Evolutionary conservation across 805 yeast species (phyloP), one percentile per base, ranked within the genome.

Genomic region (Ogataea saltuana): DNA sequence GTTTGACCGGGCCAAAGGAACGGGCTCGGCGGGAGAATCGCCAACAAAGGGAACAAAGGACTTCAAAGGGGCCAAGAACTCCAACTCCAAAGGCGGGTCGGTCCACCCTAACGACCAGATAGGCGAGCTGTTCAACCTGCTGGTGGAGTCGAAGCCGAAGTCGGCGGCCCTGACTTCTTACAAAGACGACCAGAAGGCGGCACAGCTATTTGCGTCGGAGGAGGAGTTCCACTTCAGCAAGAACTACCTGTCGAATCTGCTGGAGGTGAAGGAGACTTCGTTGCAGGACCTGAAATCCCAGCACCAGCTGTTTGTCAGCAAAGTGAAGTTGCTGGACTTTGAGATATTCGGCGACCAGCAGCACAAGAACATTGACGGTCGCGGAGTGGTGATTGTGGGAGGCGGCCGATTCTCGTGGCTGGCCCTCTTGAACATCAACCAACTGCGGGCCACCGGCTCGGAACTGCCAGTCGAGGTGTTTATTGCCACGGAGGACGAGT

Each of bases 351-450:
- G 68, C 16, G 54, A 52, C 35, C 38, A 44, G 7, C 33, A 44
- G n/a, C 25, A 31, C 27, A 39, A 36, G 19, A 20, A 22, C 18
- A 31, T 41, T 19, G 39, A 34, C n/a, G 58, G 59, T 8, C 45
- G 43, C 38, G 74, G 78, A 2, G 69, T 72, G 22, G 81, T 77
- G 11, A 57, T 76, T 28, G 76, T 77, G 33, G 83, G 83, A 7
- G 77, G 83, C 12, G 78, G 75, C 1, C 57, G 69, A 48, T 77
- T 67, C 53, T 65, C 72, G 35, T 75, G 81, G 80, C 63, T 77
- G 34, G 64, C 79, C 4, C 67, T 70, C 47, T 53, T 77, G 29
- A 78, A 71, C 22, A 73, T 77, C 31, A 65, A 64, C 47, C 81
- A 77, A 54, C 57, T 65, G 17, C 54, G 80, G 22, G 60, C 64